Evolutionary conservation across 495 filamentous ascomycete genomes (phyloP).

Genomic region (Oidiodendron maius): DNA sequence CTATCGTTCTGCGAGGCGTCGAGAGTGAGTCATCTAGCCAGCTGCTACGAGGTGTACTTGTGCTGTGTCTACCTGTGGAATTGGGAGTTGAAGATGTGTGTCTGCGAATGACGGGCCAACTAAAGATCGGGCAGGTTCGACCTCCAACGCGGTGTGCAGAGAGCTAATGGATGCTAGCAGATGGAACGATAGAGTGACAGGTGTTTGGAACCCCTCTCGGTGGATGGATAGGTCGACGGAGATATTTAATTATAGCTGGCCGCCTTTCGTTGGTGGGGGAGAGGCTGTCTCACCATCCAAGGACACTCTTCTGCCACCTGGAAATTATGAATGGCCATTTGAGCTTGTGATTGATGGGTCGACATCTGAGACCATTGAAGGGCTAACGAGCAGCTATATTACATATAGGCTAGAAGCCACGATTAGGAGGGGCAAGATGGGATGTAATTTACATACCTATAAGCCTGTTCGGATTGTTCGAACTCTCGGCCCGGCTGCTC

Average conservation of each 20-base stretch:
- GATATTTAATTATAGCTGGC: slow-evolving; percentile 41
- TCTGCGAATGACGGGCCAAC: slow-evolving; percentile 64
- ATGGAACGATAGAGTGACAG: slow-evolving; percentile 44
- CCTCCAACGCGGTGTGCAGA: not conserved
- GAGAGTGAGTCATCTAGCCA: slow-evolving; percentile 73
- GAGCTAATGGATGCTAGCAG: slow-evolving; percentile 18
- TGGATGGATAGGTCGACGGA: slow-evolving; percentile 36
- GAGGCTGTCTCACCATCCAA: slow-evolving; percentile 32
- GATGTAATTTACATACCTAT: slow-evolving; percentile 69
- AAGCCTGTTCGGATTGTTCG: slow-evolving; percentile 83
- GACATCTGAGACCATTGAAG: slow-evolving; percentile 83
- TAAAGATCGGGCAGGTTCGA: slow-evolving; percentile 55
- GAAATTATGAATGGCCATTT: slow-evolving; percentile 90
- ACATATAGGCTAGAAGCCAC: slow-evolving; percentile 86
- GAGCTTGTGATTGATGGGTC: slow-evolving; percentile 69
- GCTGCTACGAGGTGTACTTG: slow-evolving; percentile 64
- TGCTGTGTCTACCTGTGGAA: slow-evolving; percentile 65
- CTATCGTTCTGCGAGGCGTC: slow-evolving; percentile 71
- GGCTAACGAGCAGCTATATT: slow-evolving; percentile 71
- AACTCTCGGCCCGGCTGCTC: slow-evolving; percentile 71
- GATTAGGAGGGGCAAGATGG: slow-evolving; percentile 71
- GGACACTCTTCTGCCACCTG: slow-evolving; percentile 59
- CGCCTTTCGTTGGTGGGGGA: slow-evolving; percentile 33
- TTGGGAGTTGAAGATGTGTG: slow-evolving; percentile 67
- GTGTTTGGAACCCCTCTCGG: slow-evolving; percentile 41